phyloP scores from a whole-genome alignment of 2,329 filamentous ascomycete genomes.

The Tolypocladium amazonense region DNA sequence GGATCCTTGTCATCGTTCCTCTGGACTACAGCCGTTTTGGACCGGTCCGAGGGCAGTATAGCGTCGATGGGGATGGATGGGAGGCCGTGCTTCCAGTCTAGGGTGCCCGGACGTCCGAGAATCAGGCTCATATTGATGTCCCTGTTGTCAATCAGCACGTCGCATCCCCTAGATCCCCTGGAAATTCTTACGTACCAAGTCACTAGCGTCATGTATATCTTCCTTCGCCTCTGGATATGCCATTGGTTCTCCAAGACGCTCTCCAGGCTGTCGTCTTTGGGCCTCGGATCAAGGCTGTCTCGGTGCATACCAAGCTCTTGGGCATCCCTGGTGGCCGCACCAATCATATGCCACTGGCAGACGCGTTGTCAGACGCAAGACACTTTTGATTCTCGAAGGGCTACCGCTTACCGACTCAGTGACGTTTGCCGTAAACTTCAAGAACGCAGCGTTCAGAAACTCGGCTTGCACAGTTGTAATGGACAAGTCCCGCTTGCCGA shows the following conservation, averaged over 20 bases:
- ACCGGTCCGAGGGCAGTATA: constrained; percentile 33
- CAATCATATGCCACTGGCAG: constrained; percentile 42
- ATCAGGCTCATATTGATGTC: constrained; percentile 43
- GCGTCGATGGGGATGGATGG: constrained; percentile 44
- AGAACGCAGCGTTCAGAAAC: constrained; percentile 43
- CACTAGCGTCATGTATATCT: constrained; percentile 45
- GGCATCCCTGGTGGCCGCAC: constrained; percentile 47
- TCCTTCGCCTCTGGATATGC: constrained; percentile 43
- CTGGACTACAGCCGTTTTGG: constrained; percentile 34
- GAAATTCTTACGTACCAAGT: constrained; percentile 16
- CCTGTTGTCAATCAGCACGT: constrained; percentile 21
- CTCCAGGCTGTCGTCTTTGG: constrained; percentile 32
- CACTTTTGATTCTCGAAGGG: background rate
- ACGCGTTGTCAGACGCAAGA: background rate
- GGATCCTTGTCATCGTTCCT: constrained; percentile 36
- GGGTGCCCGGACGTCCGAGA: constrained; percentile 44
- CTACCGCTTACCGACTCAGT: constrained; percentile 36
- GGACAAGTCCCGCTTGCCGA: constrained; percentile 47
- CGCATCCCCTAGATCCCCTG: background rate
- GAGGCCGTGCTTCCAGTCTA: constrained; percentile 36
- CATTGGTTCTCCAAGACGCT: constrained; percentile 45
- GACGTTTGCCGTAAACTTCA: constrained; percentile 49
- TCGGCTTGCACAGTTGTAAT: constrained; percentile 46
- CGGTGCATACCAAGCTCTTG: constrained; percentile 52
- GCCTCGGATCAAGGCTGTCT: constrained; percentile 39